Percentiles rank a stretch among this genome's conserved stretches.
Conservation (phyloP, 2,329 filamentous ascomycete genomes). For the Trichoderma breve region DNA sequence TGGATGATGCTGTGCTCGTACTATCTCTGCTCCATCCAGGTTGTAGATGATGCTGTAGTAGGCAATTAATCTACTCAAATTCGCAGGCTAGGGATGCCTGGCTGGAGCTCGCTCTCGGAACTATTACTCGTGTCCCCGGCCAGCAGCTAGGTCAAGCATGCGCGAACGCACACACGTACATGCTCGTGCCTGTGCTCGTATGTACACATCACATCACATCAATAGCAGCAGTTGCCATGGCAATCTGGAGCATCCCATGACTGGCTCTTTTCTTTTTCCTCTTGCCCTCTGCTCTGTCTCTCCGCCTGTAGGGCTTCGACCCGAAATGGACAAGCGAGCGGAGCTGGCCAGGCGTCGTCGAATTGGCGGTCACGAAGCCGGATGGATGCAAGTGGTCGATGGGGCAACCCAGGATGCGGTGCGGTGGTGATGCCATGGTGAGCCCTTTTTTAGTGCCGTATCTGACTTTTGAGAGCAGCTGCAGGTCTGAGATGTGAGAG, state of each 20-base stretch:
- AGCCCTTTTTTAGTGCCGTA: neutral
- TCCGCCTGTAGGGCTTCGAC: constrained; percentile 4
- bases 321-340: constrained; percentile 7
- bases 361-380: constrained; percentile 20
- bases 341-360: constrained; percentile 4
- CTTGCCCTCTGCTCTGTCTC: neutral
- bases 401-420: constrained; percentile 3
- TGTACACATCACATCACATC: neutral
- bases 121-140: neutral
- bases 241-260: constrained; percentile 1
- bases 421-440: neutral
- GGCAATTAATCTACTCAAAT: neutral
- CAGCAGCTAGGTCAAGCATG: neutral
- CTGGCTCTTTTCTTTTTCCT: neutral
- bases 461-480: neutral
- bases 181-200: neutral
- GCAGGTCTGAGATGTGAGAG: neutral
- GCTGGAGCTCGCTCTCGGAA: neutral
- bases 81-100: neutral
- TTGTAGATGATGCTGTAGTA: neutral
- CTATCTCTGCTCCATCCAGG: neutral
- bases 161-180: neutral
- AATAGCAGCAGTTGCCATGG: neutral
- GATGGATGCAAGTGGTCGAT: constrained; percentile 7
- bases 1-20: neutral